phyloP scores from a whole-genome alignment of 495 filamentous ascomycete genomes.

The Daldinia concentrica region DNA sequence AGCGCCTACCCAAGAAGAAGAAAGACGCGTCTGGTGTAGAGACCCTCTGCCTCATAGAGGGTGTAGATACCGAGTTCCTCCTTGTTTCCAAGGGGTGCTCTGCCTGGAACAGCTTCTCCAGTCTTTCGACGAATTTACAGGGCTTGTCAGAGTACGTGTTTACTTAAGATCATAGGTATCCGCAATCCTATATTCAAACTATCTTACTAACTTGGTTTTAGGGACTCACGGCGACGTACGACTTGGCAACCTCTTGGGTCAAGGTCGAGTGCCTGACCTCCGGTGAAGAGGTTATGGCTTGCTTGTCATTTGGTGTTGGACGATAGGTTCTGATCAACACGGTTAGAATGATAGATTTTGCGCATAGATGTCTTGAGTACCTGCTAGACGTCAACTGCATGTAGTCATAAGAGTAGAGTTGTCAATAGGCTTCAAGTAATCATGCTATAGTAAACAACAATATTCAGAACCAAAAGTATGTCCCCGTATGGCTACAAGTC shows the following conservation, averaged over 20 bases:
- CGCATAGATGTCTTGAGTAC: background rate
- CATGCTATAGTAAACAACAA: background rate
- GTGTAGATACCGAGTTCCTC: background rate
- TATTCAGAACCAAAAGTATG: background rate
- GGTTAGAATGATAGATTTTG: background rate
- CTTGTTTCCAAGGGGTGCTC: background rate
- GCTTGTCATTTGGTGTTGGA: background rate
- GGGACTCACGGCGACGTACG: background rate
- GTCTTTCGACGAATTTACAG: background rate
- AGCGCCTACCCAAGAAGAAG: background rate
- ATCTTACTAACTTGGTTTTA: background rate
- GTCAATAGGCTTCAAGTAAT: too few species aligned
- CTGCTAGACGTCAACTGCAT: too few species aligned
- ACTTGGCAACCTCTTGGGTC: background rate
- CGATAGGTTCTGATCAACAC: background rate
- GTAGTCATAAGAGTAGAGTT: too few species aligned
- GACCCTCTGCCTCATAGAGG: background rate
- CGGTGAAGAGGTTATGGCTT: background rate
- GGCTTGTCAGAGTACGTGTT: background rate
- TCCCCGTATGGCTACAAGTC: background rate
- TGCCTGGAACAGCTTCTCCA: background rate
- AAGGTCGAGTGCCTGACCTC: background rate
- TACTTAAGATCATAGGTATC: background rate
- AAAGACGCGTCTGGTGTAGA: background rate
- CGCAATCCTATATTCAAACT: background rate